Evolutionary conservation across 768 basidiomycete genomes (phyloP), one percentile per base, ranked within the genome.

Genomic region (Melanogaster broomeanus): DNA sequence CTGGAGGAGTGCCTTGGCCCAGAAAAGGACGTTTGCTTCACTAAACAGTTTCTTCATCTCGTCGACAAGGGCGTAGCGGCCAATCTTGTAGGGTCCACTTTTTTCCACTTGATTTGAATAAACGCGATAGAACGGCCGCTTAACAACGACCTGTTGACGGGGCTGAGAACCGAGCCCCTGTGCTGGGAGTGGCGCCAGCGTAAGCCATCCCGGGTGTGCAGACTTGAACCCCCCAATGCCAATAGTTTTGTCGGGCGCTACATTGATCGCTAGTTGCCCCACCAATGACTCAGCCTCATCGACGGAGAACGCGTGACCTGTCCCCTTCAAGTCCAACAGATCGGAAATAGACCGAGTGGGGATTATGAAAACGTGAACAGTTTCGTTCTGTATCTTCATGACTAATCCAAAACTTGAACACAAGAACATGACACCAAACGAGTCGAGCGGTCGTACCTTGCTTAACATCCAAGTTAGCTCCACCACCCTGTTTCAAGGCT

Each of bases 1-100:
- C 18, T 46, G 28, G 8, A 59, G 22, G 0, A 59, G 27, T 2
- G 50, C 35, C 8, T 46, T 31, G 6, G 53, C 44, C 57, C 57
- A 58, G 24, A 49, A 55, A 11, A 54, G 40, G 11, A 51, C 2
- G 10, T 58, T 58, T 0, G 48, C 56, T 42, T 57, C 56, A n/a
- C 21, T n/a, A 16, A 13, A 35, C 19, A 56, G 49, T 19, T 43
- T 48, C n/a, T 47, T 13, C 11, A 31, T 19, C 8, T 56, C 46
- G 0, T 52, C 42, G 3, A 16, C 19, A 4, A 48, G n/a, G n/a
- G n/a, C n/a, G n/a, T n/a, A n/a, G n/a, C 7, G 8, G 22, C 3
- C 12, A 13, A 41, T 1, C 39, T 12, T 7, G 12, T 27, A 11
- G 33, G 45, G 3, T 25, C 24, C 34, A 28, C 37, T 27, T 22